Conservation (phyloP, 352 stramenopile genomes). For the Phytophthora europaea region DNA sequence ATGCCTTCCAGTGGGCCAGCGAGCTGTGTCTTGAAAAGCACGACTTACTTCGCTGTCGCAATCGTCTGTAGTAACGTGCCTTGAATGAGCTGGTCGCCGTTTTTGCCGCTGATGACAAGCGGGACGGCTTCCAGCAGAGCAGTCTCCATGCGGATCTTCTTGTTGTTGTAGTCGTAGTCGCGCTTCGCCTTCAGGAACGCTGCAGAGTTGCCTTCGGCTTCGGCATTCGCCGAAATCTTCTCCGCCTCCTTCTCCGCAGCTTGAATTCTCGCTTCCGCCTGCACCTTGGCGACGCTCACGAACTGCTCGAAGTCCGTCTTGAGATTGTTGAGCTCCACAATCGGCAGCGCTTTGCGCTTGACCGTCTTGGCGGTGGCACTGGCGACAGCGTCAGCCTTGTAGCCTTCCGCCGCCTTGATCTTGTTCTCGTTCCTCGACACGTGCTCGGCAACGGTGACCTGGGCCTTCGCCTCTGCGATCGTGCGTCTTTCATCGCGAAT, state of each 20-base stretch:
- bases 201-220: conserved; percentile 70
- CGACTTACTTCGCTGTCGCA: conserved; percentile 22
- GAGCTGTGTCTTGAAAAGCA: conserved; percentile 3
- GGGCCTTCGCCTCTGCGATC: conserved; percentile 74
- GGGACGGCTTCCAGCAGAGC: conserved; percentile 65
- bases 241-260: conserved; percentile 67
- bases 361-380: conserved; percentile 64
- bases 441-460: conserved; percentile 79
- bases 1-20: conserved; percentile 21
- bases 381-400: conserved; percentile 75
- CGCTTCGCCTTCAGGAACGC: conserved; percentile 80
- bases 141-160: conserved; percentile 75
- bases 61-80: conserved; percentile 34
- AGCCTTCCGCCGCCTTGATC: conserved; percentile 72
- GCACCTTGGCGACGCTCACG: conserved; percentile 69
- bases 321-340: conserved; percentile 67
- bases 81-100: conserved; percentile 84
- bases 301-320: conserved; percentile 77
- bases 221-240: conserved; percentile 61
- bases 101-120: conserved; percentile 88
- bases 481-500: conserved; percentile 84
- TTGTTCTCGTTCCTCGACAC: conserved; percentile 67
- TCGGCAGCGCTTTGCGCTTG: conserved; percentile 65
- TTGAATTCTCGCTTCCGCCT: conserved; percentile 73
- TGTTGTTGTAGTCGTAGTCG: conserved; percentile 79